Percentiles rank a stretch among this genome's conserved stretches.
phyloP scores from a whole-genome alignment of 805 yeast genomes.

The Metschnikowia arizonensis region DNA sequence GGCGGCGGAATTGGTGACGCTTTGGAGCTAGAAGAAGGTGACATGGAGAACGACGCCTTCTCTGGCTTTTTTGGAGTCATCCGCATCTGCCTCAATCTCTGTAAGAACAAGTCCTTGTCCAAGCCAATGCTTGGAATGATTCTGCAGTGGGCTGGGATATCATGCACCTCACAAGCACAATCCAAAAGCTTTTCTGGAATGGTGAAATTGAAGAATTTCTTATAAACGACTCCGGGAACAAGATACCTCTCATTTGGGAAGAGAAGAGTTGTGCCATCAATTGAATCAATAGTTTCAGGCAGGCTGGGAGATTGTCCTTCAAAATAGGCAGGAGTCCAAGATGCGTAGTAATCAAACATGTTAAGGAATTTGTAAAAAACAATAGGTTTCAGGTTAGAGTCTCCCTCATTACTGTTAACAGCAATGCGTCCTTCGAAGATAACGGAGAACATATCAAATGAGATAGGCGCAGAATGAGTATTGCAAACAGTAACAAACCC shows the following conservation, averaged over 20 bases:
- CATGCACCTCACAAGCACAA: constrained; percentile 27
- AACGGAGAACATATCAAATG: constrained; percentile 28
- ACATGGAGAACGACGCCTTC: constrained; percentile 1
- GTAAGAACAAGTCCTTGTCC: constrained; percentile 24
- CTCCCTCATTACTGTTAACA: constrained; percentile 19
- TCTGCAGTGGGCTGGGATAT: constrained; percentile 23
- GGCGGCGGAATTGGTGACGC: background rate
- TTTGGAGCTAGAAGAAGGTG: background rate
- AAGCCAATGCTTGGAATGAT: constrained; percentile 25
- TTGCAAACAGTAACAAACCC: constrained; percentile 25
- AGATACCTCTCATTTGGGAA: constrained; percentile 26
- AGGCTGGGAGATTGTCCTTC: constrained; percentile 9
- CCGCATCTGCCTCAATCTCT: constrained; percentile 17
- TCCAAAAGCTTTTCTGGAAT: constrained; percentile 33
- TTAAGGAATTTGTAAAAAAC: constrained; percentile 28
- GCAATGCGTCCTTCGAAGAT: constrained; percentile 27
- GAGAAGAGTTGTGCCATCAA: constrained; percentile 27
- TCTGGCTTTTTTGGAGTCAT: constrained; percentile 10
- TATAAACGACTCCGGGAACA: constrained; percentile 23
- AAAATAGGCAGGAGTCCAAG: constrained; percentile 28
- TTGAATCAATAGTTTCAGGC: constrained; percentile 23
- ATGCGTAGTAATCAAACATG: constrained; percentile 29
- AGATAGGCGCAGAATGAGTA: constrained; percentile 16
- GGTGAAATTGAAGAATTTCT: constrained; percentile 38
- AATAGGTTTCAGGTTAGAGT: constrained; percentile 20